Base-by-base conservation (phyloP, 176 grass and related monocot genomes). In the Oryza glumipatula region DNA sequence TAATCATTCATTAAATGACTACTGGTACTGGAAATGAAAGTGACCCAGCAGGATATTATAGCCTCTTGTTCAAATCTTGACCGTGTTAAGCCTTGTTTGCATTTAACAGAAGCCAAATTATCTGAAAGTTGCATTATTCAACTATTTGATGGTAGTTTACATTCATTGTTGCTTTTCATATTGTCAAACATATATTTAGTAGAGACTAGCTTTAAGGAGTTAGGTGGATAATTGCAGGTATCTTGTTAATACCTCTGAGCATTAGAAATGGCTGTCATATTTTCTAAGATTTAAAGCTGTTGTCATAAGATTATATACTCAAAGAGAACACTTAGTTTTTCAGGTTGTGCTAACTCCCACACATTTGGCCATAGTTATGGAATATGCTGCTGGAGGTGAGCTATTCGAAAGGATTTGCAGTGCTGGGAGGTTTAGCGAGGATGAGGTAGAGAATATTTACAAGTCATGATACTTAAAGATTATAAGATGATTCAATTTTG, bases 341-440 rank as follows among this genome's bases (percentile, higher is more conserved):
- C 89, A 98, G 96, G 96, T 98, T 84, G 90, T 93, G 77, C 87
- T 98, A 75, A 95, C 96, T 81, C 91, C 96, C n/a, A 95, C 96
- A 7, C 96, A 98, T 95, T 91, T 98, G 68, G 96, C 96, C 82
- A 98, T 98, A 87, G 89, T 98, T 65, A 98, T 98, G 96, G 96
- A 98, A 82, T 98, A 98, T 67, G 96, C 96, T 90, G 96, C 91
- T 87, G 96, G 96, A 1, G 96, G 96, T 5, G 96, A 98, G 79
- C 89, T 98, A 80, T 98, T 98, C 11, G 93, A 87, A 81, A 91
- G 95, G 76, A 98, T 98, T 65, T 98, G 95, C 80, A 85, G 73
- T 67, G 89, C 95, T 77, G 95, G 96, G 46, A 95, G 80, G 90
- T 98, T 98, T 88, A 95, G 96, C 1, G 93, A 98, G 83, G 93